Evolutionary conservation across 1,139 yeast species (phyloP), one percentile per base, ranked within the genome.

Genomic region (Candida sanyaensis): DNA sequence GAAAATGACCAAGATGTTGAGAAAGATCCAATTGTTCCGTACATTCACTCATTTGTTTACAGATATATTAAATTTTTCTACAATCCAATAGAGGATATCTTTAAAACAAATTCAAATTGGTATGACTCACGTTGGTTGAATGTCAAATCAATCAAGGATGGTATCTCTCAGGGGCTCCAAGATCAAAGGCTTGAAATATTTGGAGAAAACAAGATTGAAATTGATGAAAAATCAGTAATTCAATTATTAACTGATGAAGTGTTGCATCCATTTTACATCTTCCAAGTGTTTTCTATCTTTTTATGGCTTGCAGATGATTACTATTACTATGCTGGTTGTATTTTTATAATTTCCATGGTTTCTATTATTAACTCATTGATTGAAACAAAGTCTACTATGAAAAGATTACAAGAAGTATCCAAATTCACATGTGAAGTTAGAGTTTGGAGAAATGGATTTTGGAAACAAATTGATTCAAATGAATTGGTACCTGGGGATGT

Each of bases 401-500:
- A 71, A 43, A 76, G 96, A 53, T 75, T 95, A 56, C 80, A 88
- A 46, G 85, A 84, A 43, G 80, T 93, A 53, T 88, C 97, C 0
- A 74, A 75, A 48, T 86, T 86, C 59, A 78, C 75, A 11, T 88
- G 96, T 60, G 92, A 86, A 46, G 88, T 92, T 1, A 80, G 98
- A 60, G 97, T 89, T 1, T 84, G 95, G 80, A 81, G 99, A 63
- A 91, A 88, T 62, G 96, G 88, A 8, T 93, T 89, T 64, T 93
- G 99, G 99, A 87, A 85, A 46, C 92, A 87, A 54, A 75, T 88
- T 1, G 78, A 80, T 38, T 88, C 96, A 1, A 75, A 78, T n/a
- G 95, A 90, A 44, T 75, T 93, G 44, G 97, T 93, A 1, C 98
- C 99, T 0, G 99, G 99, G 43, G 99, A 93, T 65, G 82, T 91